Base-by-base conservation (phyloP, 1,139 yeast species). In the Kodamaea ohmeri region DNA sequence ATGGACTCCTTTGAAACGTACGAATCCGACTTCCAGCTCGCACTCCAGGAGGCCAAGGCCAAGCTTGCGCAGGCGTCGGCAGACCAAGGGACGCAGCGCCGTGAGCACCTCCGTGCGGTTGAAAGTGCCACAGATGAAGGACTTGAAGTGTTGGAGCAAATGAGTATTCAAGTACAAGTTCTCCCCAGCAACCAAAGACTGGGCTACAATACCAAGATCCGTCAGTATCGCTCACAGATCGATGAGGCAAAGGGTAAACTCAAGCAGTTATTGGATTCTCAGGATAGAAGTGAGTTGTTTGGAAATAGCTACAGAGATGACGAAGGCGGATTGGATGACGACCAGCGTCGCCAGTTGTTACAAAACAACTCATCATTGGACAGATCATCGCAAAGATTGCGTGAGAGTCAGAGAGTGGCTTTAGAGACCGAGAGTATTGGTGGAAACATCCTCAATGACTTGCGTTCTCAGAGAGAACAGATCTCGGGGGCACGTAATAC, bases 381-480 rank as follows among this genome's bases (percentile, higher is more conserved):
- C 50, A 73, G 95, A 48, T 78, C 95, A 1, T 77, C 89, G 1
- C 94, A 89, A 48, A 73, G 96, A 51, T 71, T 94, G 40, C 75
- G 84, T 45, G 97, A 92, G 34, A 84, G 95, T 28, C 95, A 92
- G 49, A 73, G 97, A 46, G 71, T 90, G 4, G 98, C 98, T 3
- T 71, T 85, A 41, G 98, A 94, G 53, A 90, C 98, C 0, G 98
- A 92, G 59, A 73, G 74, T 32, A 80, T 94, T 37, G 99, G 99
- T 1, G 88, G 97, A 7, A 85, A 86, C 49, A 92, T 94, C 40
- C 73, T 94, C 60, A 82, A 82, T 53, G 96, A 92, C 59, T 69
- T 94, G 50, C 72, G 97, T 43, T 83, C 95, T 15, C 99, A 94
- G 65, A 72, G 98, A 42, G 98, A 94, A 54, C 97, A 95, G 55